Percentiles rank a stretch among this genome's conserved stretches.
phyloP scores from a whole-genome alignment of 768 basidiomycete genomes.

The Lepiota brunneoincarnata region DNA sequence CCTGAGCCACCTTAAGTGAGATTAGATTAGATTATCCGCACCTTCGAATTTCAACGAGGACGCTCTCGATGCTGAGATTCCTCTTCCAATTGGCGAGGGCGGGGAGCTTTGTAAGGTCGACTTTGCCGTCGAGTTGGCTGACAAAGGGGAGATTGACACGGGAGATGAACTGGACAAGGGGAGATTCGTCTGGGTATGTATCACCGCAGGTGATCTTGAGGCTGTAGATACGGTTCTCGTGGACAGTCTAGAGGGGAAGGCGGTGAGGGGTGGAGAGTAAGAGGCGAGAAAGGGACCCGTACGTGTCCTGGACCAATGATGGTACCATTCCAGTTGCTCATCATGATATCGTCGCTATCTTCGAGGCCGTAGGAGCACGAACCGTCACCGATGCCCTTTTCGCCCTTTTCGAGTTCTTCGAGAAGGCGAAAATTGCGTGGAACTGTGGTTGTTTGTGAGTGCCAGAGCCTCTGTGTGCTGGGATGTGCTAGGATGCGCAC shows the following conservation, averaged over 20 bases:
- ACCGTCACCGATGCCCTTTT: slow-evolving; percentile 99
- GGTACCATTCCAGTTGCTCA: slow-evolving; percentile 98
- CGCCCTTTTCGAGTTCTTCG: slow-evolving; percentile 98
- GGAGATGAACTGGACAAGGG: slow-evolving; percentile 81
- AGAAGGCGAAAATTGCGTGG: slow-evolving; percentile 95
- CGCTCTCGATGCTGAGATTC: slow-evolving; percentile 77
- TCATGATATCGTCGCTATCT: slow-evolving; percentile 94
- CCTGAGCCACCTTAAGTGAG: too few relatives aligned
- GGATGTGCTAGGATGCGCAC: slow-evolving; percentile 32
- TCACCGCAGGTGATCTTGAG: slow-evolving; percentile 86
- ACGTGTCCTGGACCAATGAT: slow-evolving; percentile 99
- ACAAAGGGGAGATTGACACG: slow-evolving; percentile 95
- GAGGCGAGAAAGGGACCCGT: slow-evolving; percentile 33
- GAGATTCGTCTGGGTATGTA: slow-evolving; percentile 73
- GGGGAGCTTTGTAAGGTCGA: slow-evolving; percentile 69
- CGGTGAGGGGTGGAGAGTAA: slow-evolving; percentile 9
- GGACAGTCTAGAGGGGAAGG: slow-evolving; percentile 65
- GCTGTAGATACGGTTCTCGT: slow-evolving; percentile 98
- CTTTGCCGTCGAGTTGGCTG: slow-evolving; percentile 66
- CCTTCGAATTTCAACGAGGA: slow-evolving; percentile 93
- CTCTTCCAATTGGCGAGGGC: slow-evolving; percentile 77
- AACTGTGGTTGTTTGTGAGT: slow-evolving; percentile 44
- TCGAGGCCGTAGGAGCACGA: slow-evolving; percentile 96
- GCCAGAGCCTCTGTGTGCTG: background rate
- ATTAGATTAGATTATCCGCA: too few relatives aligned